Conservation (phyloP, 192 early-diverging fungal genomes). For the Entomortierella beljakovae region DNA sequence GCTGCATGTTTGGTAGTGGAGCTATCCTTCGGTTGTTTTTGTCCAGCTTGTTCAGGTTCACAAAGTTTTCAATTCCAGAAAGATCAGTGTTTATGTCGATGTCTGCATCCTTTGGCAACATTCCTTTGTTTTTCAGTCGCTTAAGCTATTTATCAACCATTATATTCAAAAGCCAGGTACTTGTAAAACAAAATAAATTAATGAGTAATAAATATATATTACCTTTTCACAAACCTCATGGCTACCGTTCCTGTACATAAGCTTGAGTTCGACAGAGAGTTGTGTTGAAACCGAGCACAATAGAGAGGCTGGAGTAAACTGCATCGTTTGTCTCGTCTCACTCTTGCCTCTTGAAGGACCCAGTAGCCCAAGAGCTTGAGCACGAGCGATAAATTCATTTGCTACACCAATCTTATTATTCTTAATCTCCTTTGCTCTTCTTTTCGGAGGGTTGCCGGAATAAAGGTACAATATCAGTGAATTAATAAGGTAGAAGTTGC, state of each 20-base stretch:
- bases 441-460: neutral
- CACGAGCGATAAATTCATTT: neutral
- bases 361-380: conserved; percentile 1
- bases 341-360: neutral
- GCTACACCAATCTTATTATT: neutral
- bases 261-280: neutral
- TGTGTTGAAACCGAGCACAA: neutral
- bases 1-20: no score
- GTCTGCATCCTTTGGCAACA: no score
- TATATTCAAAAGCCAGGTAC: no score
- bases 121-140: no score
- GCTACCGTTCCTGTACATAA: neutral
- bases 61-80: no score
- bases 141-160: no score
- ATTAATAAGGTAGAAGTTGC: no score
- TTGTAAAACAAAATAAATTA: no score
- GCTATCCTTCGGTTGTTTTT: no score
- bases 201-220: no score
- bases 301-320: neutral
- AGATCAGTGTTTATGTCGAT: no score
- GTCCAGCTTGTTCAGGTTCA: no score
- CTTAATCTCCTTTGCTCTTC: conserved; percentile 1
- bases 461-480: conserved; percentile 3
- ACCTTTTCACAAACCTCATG: neutral
- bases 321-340: neutral